phyloP scores from a whole-genome alignment of 2,329 filamentous ascomycete genomes.

The Penicillium crustosum region DNA sequence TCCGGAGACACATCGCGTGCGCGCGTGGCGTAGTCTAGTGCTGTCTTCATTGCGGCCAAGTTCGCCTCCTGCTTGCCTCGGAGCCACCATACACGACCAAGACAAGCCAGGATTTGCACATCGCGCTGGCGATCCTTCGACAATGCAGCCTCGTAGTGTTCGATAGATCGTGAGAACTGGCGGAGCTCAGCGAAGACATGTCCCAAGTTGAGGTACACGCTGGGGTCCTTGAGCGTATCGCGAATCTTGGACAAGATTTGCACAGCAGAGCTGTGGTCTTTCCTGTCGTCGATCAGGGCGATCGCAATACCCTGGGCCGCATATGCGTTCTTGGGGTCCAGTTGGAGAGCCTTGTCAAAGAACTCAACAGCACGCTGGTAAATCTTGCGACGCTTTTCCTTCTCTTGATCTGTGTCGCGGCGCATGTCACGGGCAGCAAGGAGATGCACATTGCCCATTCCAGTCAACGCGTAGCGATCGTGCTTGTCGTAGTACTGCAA shows the following conservation, averaged over 20 bases:
- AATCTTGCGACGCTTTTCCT: slow-evolving; percentile 80
- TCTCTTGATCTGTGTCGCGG: slow-evolving; percentile 82
- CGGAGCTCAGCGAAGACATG: slow-evolving; percentile 89
- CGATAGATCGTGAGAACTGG: slow-evolving; percentile 88
- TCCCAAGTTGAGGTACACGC: slow-evolving; percentile 88
- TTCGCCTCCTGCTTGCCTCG: slow-evolving; percentile 70
- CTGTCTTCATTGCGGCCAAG: slow-evolving; percentile 61
- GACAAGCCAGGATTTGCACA: slow-evolving; percentile 75
- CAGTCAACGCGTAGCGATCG: slow-evolving; percentile 91
- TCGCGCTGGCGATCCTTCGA: slow-evolving; percentile 77
- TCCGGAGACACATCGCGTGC: slow-evolving; percentile 77
- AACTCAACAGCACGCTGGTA: slow-evolving; percentile 96
- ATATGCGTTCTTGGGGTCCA: slow-evolving; percentile 95
- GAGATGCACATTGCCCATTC: slow-evolving; percentile 95
- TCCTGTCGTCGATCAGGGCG: slow-evolving; percentile 89
- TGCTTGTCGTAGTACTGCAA: slow-evolving; percentile 95
- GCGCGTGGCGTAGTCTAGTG: slow-evolving; percentile 62
- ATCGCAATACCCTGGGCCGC: slow-evolving; percentile 96
- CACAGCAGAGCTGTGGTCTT: slow-evolving; percentile 78
- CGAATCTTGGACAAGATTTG: slow-evolving; percentile 87
- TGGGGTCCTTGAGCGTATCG: slow-evolving; percentile 84
- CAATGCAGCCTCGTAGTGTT: slow-evolving; percentile 85
- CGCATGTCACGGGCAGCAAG: slow-evolving; percentile 90
- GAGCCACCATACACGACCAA: slow-evolving; percentile 83
- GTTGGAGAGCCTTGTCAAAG: slow-evolving; percentile 91